Percentiles rank a stretch among this genome's conserved stretches.
Evolutionary conservation across 306 rosid species (phyloP).

Genomic region (Trichosanthes cucumerina): DNA sequence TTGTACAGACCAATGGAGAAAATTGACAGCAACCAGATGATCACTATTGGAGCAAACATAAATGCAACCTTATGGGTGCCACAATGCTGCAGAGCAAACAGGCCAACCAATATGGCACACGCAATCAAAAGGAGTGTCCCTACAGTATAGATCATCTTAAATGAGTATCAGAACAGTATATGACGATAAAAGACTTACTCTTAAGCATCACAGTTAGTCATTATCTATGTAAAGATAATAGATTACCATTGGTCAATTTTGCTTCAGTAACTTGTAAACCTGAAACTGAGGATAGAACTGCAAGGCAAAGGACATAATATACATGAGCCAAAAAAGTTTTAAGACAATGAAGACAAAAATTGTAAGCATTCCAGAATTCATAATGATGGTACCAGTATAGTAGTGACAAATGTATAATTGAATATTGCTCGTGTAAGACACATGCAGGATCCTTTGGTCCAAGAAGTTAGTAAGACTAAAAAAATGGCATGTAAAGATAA

Average conservation of each 20-base stretch:
- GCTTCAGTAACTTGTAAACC: constrained; percentile 53
- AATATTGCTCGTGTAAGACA: neutral
- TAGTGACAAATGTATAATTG: neutral
- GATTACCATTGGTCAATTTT: constrained; percentile 44
- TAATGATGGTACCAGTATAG: neutral
- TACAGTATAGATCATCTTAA: constrained; percentile 21
- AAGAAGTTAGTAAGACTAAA: neutral
- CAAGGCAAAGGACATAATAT: constrained; percentile 13
- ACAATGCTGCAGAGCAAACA: constrained; percentile 81
- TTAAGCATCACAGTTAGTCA: neutral
- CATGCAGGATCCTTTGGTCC: neutral
- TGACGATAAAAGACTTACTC: constrained; percentile 2
- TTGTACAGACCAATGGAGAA: constrained; percentile 74
- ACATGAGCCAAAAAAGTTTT: neutral
- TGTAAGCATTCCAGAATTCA: neutral
- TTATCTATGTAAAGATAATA: constrained; percentile 5
- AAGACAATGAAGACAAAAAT: neutral
- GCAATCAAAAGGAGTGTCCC: constrained; percentile 68
- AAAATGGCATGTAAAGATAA: neutral
- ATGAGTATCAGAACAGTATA: constrained; percentile 3
- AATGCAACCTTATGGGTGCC: constrained; percentile 83
- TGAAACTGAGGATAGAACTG: constrained; percentile 80
- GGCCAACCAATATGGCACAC: constrained; percentile 70
- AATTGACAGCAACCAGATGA: constrained; percentile 62
- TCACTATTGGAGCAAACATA: constrained; percentile 66